phyloP scores from a whole-genome alignment of 345 rosid genomes.

The Citrus reticulata region DNA sequence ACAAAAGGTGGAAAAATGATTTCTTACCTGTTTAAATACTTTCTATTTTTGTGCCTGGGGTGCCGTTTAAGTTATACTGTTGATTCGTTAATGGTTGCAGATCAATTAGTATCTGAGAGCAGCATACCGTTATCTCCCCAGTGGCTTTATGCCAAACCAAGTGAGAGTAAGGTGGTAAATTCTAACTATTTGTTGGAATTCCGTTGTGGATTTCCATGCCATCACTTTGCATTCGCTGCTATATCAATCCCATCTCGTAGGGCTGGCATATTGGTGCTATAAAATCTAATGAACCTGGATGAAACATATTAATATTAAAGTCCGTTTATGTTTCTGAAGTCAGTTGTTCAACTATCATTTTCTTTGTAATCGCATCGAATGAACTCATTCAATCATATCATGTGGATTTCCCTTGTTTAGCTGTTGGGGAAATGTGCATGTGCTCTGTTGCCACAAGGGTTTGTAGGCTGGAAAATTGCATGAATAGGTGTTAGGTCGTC shows the following conservation, averaged over 20 bases:
- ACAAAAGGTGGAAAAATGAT: slow-evolving; percentile 34
- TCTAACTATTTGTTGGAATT: not conserved
- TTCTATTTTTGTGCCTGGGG: not conserved
- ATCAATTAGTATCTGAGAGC: slow-evolving; percentile 60
- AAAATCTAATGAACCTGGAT: not conserved
- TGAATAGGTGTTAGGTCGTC: not conserved
- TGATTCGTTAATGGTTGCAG: slow-evolving; percentile 38
- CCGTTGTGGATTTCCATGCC: not conserved
- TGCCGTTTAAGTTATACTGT: not conserved
- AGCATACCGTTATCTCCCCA: slow-evolving; percentile 94
- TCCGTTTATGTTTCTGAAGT: not conserved
- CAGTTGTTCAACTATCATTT: not conserved
- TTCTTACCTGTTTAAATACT: not conserved
- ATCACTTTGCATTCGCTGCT: not conserved
- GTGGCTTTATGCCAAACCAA: slow-evolving; percentile 85
- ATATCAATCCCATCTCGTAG: not conserved
- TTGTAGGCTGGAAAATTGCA: not conserved
- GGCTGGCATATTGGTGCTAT: not conserved
- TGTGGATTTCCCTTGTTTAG: not conserved
- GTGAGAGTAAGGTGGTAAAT: slow-evolving; percentile 52
- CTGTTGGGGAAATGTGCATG: not conserved
- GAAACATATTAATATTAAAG: not conserved
- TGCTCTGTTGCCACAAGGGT: not conserved
- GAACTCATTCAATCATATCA: not conserved
- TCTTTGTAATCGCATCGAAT: not conserved